Evolutionary conservation across 306 rosid species (phyloP), one percentile per base, ranked within the genome.

Genomic region (Quercus glauca): DNA sequence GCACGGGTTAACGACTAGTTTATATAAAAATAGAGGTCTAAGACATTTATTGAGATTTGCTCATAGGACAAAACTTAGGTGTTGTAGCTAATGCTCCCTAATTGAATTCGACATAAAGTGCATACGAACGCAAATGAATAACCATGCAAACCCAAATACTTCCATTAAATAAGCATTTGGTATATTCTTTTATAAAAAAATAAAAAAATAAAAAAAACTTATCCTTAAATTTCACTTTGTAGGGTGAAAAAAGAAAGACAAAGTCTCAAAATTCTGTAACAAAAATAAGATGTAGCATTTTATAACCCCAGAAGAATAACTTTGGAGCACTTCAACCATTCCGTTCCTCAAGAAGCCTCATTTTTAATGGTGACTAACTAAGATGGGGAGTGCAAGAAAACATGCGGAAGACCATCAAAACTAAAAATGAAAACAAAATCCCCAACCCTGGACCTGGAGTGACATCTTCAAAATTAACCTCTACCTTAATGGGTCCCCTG

Each of bases 401-500:
- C 52, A 63, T 33, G 35, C 68, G 45, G 33, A 49, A 26, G 20
- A 51, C 78, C 29, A 58, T 10, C 20, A 37, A 37, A 63, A 74
- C 26, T 10, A 35, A 3, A 14, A 23, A 70, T 55, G 77, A 37
- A 79, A 69, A 70, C 13, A 19, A 35, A 28, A 74, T 74, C 58
- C 77, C 49, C 70, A 26, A 61, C 23, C 35, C 26, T 37, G 71
- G 60, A 71, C 35, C 26, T 37, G 71, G 60, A 71, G 76, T 82
- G 49, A 43, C 83, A 53, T 55, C 79, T 83, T 61, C 37, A 76
- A 74, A 72, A 63, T 41, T 78, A 82, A 37, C 68, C 73, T 78
- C 78, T 73, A 63, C 77, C 84, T 74, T 69, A 31, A 71, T 18
- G 78, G 67, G 55, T 81, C 67, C 84, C 72, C 69, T 72, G 60